Evolutionary conservation across 2,329 filamentous ascomycete species (phyloP).

Genomic region (Cyphellophora europaea): DNA sequence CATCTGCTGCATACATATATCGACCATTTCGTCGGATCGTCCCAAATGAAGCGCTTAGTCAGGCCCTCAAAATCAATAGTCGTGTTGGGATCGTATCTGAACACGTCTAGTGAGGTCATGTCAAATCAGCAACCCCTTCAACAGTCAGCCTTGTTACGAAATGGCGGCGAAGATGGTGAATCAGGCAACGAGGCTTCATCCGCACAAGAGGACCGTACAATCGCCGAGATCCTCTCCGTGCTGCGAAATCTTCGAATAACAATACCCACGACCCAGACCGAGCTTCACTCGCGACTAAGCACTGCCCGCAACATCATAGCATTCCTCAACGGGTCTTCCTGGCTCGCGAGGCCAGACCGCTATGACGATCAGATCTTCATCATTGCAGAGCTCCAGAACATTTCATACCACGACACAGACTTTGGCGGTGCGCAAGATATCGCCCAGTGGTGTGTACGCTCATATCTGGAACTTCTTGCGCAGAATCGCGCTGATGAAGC

Average conservation of each 20-base stretch:
- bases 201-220: conserved; percentile 1
- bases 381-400: conserved; percentile 30
- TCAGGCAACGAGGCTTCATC: no score
- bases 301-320: neutral
- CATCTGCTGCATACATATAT: no score
- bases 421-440: conserved; percentile 36
- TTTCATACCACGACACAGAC: conserved; percentile 42
- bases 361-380: conserved; percentile 8
- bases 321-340: conserved; percentile 6
- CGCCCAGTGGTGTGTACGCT: conserved; percentile 39
- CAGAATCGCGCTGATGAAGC: conserved; percentile 33
- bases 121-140: no score
- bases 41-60: no score
- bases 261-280: neutral
- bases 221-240: neutral
- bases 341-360: conserved; percentile 6
- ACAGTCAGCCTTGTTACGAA: no score
- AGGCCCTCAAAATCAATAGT: no score
- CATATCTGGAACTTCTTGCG: conserved; percentile 35
- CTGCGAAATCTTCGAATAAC: neutral
- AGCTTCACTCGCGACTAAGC: neutral
- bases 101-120: no score
- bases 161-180: no score
- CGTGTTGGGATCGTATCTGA: no score
- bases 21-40: no score